Percentiles rank a stretch among this genome's conserved stretches.
phyloP scores from a whole-genome alignment of 495 filamentous ascomycete species.

The Neurospora discreta region DNA sequence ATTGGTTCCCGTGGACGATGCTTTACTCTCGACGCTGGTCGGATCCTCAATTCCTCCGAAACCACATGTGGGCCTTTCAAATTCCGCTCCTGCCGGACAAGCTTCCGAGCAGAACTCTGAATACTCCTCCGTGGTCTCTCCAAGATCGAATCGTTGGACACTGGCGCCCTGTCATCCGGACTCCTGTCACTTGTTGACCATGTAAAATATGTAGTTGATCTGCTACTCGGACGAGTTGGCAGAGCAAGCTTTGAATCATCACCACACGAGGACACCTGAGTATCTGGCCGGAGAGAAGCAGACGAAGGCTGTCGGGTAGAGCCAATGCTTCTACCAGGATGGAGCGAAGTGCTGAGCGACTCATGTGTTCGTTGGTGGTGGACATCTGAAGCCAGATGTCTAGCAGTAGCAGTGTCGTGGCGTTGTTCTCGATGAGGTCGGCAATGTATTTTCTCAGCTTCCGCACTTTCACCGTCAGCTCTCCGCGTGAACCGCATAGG shows the following conservation, averaged over 20 bases:
- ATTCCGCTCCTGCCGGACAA: not conserved
- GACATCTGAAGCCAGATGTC: not conserved
- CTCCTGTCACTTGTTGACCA: constrained; percentile 18
- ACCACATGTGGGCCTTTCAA: not conserved
- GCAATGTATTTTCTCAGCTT: not conserved
- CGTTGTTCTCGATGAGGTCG: not conserved
- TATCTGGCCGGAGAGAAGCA: not conserved
- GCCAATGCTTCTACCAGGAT: not conserved
- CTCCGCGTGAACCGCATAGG: constrained; percentile 29
- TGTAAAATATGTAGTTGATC: constrained; percentile 18
- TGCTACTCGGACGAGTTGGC: not conserved
- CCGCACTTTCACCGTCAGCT: not conserved
- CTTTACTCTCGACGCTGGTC: not conserved
- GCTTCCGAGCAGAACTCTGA: not conserved
- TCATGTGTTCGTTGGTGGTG: not conserved
- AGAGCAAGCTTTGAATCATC: not conserved
- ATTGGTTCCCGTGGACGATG: not conserved
- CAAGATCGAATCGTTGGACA: not conserved
- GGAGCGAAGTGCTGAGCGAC: not conserved
- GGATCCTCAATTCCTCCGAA: not conserved
- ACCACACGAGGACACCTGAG: not conserved
- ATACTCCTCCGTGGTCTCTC: not conserved
- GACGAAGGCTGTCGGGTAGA: not conserved
- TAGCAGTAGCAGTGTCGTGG: not conserved
- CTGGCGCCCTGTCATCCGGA: not conserved